These are phyloP conservation scores for Nidula niveotomentosa DNA, from an alignment of 1,284 basidiomycete genomes.

Conservation along the genomic window DNA sequence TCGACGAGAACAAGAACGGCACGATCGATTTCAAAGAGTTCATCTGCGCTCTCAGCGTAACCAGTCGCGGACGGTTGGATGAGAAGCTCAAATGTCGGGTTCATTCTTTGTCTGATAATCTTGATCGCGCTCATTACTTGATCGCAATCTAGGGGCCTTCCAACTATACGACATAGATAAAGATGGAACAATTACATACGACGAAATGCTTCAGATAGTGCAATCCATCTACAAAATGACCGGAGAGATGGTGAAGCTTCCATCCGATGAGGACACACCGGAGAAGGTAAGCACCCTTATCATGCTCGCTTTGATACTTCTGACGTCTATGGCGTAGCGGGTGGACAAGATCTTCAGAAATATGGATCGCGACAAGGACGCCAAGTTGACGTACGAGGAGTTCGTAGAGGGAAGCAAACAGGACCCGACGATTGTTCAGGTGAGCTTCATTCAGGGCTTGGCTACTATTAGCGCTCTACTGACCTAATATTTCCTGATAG, in stretches of 20 bases:
- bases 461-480: conserved; percentile 8
- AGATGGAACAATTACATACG: conserved; percentile 95
- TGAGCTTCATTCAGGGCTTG: conserved; percentile 28
- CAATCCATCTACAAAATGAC: conserved; percentile 99
- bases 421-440: conserved; percentile 98
- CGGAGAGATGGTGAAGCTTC: conserved; percentile 98
- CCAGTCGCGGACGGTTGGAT: conserved; percentile 90
- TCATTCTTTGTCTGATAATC: conserved; percentile 8
- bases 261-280: conserved; percentile 97
- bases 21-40: conserved; percentile 99
- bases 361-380: conserved; percentile 92
- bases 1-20: conserved; percentile 95
- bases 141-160: conserved; percentile 84
- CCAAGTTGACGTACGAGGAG: conserved; percentile 89
- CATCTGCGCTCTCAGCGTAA: conserved; percentile 96
- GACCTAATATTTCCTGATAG: conserved; percentile 30
- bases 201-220: conserved; percentile 98
- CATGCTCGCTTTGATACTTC: conserved; percentile 7
- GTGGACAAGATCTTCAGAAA: conserved; percentile 96
- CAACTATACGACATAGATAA: conserved; percentile 99
- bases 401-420: conserved; percentile 97
- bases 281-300: conserved; percentile 73
- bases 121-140: conserved; percentile 14
- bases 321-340: conserved; percentile 51
- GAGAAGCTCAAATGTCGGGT: conserved; percentile 94